Conservation (phyloP, 1,284 basidiomycete species). For the Anthracocystis walkeri region DNA sequence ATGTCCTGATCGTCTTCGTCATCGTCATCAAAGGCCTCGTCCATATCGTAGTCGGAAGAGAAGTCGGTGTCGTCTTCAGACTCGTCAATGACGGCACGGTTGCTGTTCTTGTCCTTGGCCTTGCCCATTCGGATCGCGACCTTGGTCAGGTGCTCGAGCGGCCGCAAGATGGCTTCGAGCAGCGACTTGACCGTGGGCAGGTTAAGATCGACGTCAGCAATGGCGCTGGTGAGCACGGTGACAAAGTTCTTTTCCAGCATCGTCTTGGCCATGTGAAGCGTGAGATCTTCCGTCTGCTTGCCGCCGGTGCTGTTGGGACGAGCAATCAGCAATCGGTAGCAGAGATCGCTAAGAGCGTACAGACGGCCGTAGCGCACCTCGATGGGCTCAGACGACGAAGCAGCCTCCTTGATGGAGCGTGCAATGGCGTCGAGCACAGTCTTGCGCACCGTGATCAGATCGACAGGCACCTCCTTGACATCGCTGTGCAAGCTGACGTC, state of each 20-base stretch:
- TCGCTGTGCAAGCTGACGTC: conserved; percentile 78
- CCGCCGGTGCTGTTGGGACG: conserved; percentile 73
- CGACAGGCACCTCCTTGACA: conserved; percentile 78
- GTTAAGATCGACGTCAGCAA: conserved; percentile 94
- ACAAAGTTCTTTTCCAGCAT: conserved; percentile 99
- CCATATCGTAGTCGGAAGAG: conserved; percentile 53
- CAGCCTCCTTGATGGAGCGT: conserved; percentile 85
- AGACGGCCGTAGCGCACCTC: conserved; percentile 88
- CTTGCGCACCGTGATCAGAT: conserved; percentile 85
- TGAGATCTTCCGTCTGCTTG: conserved; percentile 77
- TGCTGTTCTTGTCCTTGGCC: conserved; percentile 60
- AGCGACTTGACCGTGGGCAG: conserved; percentile 90
- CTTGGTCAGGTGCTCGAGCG: conserved; percentile 92
- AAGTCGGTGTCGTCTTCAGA: conserved; percentile 42
- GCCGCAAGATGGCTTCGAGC: conserved; percentile 85
- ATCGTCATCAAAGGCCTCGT: conserved; percentile 70
- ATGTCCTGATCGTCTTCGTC: conserved; percentile 72
- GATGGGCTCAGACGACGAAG: conserved; percentile 75
- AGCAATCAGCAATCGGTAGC: conserved; percentile 86
- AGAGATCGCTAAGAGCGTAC: conserved; percentile 87
- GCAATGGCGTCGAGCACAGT: conserved; percentile 88
- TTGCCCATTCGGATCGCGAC: conserved; percentile 98
- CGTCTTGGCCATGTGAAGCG: conserved; percentile 92
- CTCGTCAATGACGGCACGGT: conserved; percentile 36
- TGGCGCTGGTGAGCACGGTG: conserved; percentile 84